phyloP scores from a whole-genome alignment of 345 rosid genomes.

The Populus pruinosa region DNA sequence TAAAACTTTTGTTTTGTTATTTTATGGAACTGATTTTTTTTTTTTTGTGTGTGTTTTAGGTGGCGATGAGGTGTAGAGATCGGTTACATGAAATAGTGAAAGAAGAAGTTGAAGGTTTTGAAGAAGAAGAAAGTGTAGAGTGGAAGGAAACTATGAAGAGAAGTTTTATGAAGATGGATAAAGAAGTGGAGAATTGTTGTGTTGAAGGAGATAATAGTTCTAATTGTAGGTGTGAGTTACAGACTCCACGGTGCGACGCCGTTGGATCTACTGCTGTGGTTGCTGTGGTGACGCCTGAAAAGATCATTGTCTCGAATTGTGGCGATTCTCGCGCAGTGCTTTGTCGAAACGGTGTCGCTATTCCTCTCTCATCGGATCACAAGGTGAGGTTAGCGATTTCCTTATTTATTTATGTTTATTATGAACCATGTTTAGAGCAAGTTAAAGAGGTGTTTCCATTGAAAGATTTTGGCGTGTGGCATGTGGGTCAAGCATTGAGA shows the following conservation, averaged over 20 bases:
- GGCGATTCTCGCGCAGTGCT: slow-evolving; percentile 93
- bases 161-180: slow-evolving; percentile 62
- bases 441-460: background rate
- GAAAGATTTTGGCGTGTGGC: background rate
- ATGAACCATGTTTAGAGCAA: background rate
- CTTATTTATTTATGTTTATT: background rate
- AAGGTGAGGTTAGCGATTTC: slow-evolving; percentile 38
- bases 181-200: slow-evolving; percentile 43
- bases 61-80: slow-evolving; percentile 56
- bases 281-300: slow-evolving; percentile 59
- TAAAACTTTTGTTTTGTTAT: background rate
- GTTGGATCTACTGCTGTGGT: slow-evolving; percentile 90
- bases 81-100: slow-evolving; percentile 57
- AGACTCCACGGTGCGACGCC: slow-evolving; percentile 76
- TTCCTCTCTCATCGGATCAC: slow-evolving; percentile 76
- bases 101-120: slow-evolving; percentile 35
- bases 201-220: slow-evolving; percentile 13
- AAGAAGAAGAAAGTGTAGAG: slow-evolving; percentile 20
- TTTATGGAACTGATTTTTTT: background rate
- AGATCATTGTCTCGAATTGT: slow-evolving; percentile 69
- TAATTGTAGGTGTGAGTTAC: slow-evolving; percentile 68
- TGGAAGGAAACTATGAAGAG: slow-evolving; percentile 60
- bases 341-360: slow-evolving; percentile 65
- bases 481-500: background rate
- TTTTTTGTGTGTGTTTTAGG: slow-evolving; percentile 25